Base-by-base conservation (phyloP, 371 early-diverging fungal species). In the Mortierella sp. region DNA sequence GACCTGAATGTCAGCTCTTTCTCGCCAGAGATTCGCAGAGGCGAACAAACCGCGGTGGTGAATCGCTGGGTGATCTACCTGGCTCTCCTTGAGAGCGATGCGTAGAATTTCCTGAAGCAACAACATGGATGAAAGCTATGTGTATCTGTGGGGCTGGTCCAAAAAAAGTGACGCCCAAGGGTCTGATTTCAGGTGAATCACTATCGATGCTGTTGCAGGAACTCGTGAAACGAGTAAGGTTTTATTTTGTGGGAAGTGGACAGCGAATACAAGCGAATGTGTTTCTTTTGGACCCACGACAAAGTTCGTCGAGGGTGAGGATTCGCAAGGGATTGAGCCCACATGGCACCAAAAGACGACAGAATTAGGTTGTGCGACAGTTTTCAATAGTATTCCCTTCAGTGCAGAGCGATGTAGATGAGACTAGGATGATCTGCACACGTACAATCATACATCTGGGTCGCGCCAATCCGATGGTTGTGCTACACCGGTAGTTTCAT, bases 121-220 rank as follows among this genome's bases (percentile, higher is more conserved):
- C n/a, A n/a, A n/a, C n/a, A n/a, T n/a, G n/a, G n/a, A n/a, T n/a
- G n/a, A n/a, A n/a, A n/a, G n/a, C n/a, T n/a, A n/a, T n/a, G n/a
- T n/a, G n/a, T n/a, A n/a, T n/a, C n/a, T n/a, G n/a, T n/a, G n/a
- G n/a, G n/a, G n/a, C n/a, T n/a, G n/a, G n/a, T n/a, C n/a, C n/a
- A n/a, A n/a, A n/a, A n/a, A n/a, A n/a, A n/a, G n/a, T n/a, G n/a
- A n/a, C n/a, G n/a, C n/a, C 50, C 50, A 14, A 50, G 50, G 14
- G 14, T 14, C 16, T 50, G 50, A 50, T 4, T 50, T 4, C 50
- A 50, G 21, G 37, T 7, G 50, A n/a, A 14, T 50, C 50, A 14
- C 21, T 50, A 50, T 50, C 50, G 50, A 50, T 50, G 50, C 14
- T 14, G 50, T 21, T 50, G 50, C 50, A 50, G 50, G 50, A 50